A percentile compares a stretch with the other conserved stretches of the same genome.
Conservation (phyloP, 2,329 filamentous ascomycete species). For the Penicillium sp. region DNA sequence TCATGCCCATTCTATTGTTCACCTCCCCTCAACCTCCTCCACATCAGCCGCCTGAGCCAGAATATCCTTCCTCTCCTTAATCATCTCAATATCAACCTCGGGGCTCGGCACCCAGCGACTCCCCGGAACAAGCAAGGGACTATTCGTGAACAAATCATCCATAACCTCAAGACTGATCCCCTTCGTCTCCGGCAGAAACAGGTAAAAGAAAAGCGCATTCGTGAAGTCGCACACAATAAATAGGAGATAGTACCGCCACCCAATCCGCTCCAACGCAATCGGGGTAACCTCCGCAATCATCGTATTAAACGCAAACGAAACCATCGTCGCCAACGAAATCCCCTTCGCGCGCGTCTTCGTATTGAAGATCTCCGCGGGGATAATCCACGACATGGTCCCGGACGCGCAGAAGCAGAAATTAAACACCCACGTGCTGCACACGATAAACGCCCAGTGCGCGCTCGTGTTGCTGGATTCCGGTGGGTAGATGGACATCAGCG, state of each 20-base stretch:
- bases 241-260: conserved; percentile 19
- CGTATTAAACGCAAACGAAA: conserved; percentile 15
- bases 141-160: conserved; percentile 20
- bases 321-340: conserved; percentile 14
- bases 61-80: conserved; percentile 13
- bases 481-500: conserved; percentile 9
- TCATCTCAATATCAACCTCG: conserved; percentile 6
- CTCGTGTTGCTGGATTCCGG: conserved; percentile 5
- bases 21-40: neutral
- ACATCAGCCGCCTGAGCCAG: neutral
- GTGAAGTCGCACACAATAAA: conserved; percentile 21
- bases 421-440: conserved; percentile 15
- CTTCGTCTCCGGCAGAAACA: conserved; percentile 21
- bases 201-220: conserved; percentile 9
- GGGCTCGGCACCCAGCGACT: neutral
- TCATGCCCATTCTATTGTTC: no score
- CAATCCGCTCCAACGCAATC: conserved; percentile 11
- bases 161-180: conserved; percentile 20
- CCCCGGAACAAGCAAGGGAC: conserved; percentile 6
- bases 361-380: conserved; percentile 12
- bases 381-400: conserved; percentile 14
- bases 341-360: conserved; percentile 13
- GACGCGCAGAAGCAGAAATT: conserved; percentile 17
- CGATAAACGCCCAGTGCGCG: conserved; percentile 16
- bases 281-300: conserved; percentile 16